phyloP scores from a whole-genome alignment of 73 alveolate genomes.

The Diophrys sp. region DNA sequence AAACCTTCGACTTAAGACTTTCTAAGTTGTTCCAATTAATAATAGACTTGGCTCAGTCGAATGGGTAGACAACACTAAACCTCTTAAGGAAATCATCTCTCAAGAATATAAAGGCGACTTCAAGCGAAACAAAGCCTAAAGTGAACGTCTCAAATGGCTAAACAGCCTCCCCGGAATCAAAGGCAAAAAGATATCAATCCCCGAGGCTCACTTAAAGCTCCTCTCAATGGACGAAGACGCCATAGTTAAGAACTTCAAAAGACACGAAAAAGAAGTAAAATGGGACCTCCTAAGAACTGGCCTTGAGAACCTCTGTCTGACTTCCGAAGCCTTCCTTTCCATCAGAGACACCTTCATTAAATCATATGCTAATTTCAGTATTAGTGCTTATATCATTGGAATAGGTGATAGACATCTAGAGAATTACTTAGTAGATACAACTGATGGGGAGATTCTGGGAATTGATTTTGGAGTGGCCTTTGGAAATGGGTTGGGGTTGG shows the following conservation, averaged over 20 bases:
- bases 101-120: constrained; percentile 70
- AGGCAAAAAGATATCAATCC: not conserved
- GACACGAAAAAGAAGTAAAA: constrained; percentile 81
- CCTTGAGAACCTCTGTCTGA: constrained; percentile 75
- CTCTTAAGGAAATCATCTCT: constrained; percentile 79
- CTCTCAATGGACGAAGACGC: constrained; percentile 57
- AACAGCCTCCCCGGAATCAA: not conserved
- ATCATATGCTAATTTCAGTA: constrained; percentile 87
- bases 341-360: constrained; percentile 84
- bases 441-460: constrained; percentile 89
- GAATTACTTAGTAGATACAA: constrained; percentile 88
- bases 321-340: constrained; percentile 89
- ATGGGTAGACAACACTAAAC: constrained; percentile 97
- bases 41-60: constrained; percentile 93
- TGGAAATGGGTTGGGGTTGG: constrained; percentile 90
- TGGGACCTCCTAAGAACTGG: constrained; percentile 90
- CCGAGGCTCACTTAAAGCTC: not conserved
- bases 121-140: constrained; percentile 36
- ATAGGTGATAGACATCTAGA: constrained; percentile 99
- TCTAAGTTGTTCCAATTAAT: constrained; percentile 94
- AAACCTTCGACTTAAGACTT: constrained; percentile 81
- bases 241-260: constrained; percentile 78
- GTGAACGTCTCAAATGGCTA: constrained; percentile 21
- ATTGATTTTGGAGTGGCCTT: constrained; percentile 98
- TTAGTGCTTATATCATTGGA: constrained; percentile 93